phyloP scores from a whole-genome alignment of 2,329 filamentous ascomycete species.

The Penicillium sp. region DNA sequence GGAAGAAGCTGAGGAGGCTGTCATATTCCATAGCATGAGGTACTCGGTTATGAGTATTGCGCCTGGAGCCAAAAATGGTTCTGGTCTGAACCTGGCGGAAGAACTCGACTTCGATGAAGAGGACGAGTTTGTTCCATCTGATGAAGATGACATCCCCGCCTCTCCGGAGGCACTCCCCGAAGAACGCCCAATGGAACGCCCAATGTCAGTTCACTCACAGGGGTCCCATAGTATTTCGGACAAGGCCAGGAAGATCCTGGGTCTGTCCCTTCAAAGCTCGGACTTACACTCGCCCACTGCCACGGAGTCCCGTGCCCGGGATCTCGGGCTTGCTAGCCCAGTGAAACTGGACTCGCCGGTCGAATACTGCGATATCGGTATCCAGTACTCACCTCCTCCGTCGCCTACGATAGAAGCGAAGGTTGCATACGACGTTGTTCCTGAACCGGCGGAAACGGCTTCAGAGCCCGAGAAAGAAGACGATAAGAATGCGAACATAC shows the following conservation, averaged over 20 bases:
- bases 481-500: neutral
- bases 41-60: slow-evolving; percentile 67
- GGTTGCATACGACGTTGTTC: slow-evolving; percentile 5
- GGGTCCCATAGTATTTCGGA: slow-evolving; percentile 35
- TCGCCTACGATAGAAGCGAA: slow-evolving; percentile 55
- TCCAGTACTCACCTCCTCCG: slow-evolving; percentile 79
- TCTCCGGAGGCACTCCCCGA: slow-evolving; percentile 45
- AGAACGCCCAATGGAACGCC: slow-evolving; percentile 43
- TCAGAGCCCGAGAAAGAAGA: neutral
- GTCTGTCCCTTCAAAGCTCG: slow-evolving; percentile 39
- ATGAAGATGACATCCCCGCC: slow-evolving; percentile 66
- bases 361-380: slow-evolving; percentile 70
- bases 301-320: slow-evolving; percentile 23
- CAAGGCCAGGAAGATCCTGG: slow-evolving; percentile 48
- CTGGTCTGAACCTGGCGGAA: slow-evolving; percentile 76
- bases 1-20: slow-evolving; percentile 49
- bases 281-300: slow-evolving; percentile 26
- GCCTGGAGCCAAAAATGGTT: slow-evolving; percentile 55
- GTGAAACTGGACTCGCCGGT: slow-evolving; percentile 48
- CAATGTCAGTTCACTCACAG: slow-evolving; percentile 41
- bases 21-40: slow-evolving; percentile 58
- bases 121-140: slow-evolving; percentile 61
- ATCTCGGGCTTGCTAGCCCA: slow-evolving; percentile 42
- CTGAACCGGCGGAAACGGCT: slow-evolving; percentile 25
- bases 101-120: slow-evolving; percentile 86